A percentile compares a stretch with the other conserved stretches of the same genome.
Conservation (phyloP, 169 alveolate species). For the Plasmodium gallinaceum region DNA sequence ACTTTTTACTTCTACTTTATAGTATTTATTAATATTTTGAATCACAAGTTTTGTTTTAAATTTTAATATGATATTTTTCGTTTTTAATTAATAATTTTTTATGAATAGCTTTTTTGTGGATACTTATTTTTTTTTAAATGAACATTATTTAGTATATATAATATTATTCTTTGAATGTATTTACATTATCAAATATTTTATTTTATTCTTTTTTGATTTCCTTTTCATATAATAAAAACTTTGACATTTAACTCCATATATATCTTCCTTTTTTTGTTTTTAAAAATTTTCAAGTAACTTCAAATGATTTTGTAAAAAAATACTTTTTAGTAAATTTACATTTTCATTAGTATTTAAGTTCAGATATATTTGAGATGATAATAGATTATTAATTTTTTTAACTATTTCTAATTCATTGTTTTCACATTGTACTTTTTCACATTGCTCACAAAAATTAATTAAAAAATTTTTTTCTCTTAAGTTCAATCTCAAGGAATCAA, state of each 20-base stretch:
- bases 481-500: background rate
- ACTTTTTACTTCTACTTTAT: background rate
- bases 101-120: background rate
- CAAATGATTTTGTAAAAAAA: constrained; percentile 60
- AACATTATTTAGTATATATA: background rate
- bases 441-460: constrained; percentile 3
- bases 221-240: background rate
- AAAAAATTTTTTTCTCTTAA: constrained; percentile 12
- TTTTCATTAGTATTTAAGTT: constrained; percentile 16
- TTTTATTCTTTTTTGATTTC: background rate
- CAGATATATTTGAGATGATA: constrained; percentile 29
- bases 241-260: background rate
- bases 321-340: constrained; percentile 20
- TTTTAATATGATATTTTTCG: background rate
- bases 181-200: background rate
- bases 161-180: background rate
- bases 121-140: background rate
- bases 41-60: background rate
- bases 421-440: constrained; percentile 15
- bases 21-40: too few relatives aligned
- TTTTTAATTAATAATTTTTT: background rate
- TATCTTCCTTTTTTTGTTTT: background rate
- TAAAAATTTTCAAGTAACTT: constrained; percentile 6
- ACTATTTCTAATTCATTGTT: constrained; percentile 20
- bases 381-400: background rate